A percentile compares a stretch with the other conserved stretches of the same genome.
Evolutionary conservation across 179 eudicot genomes (phyloP).

Genomic region (Vitellaria paradoxa): DNA sequence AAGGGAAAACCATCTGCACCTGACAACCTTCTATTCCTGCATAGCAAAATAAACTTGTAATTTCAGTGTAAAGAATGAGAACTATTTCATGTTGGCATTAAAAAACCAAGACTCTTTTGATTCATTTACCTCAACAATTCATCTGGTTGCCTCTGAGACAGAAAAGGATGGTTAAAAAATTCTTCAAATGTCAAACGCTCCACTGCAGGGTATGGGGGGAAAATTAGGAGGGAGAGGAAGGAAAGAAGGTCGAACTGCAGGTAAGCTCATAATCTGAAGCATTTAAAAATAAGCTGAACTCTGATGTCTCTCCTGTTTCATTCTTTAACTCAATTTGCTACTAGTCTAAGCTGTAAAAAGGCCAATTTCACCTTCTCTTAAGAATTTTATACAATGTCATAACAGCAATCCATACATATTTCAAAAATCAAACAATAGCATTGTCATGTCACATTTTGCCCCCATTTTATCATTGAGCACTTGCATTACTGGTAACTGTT

Average conservation of each 20-base stretch:
- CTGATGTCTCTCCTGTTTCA: constrained; percentile 2
- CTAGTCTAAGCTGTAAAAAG: background rate
- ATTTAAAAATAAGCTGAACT: constrained; percentile 7
- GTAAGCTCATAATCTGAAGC: background rate
- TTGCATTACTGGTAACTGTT: background rate
- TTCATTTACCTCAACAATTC: constrained; percentile 51
- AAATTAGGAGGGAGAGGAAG: background rate
- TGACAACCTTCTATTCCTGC: constrained; percentile 40
- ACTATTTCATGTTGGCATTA: background rate
- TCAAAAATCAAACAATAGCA: constrained; percentile 1
- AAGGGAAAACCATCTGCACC: constrained; percentile 39
- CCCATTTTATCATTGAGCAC: background rate
- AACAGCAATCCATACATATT: background rate
- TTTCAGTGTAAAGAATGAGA: background rate
- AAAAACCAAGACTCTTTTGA: background rate
- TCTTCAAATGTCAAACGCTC: constrained; percentile 95
- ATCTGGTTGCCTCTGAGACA: constrained; percentile 44
- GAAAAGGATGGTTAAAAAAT: constrained; percentile 90
- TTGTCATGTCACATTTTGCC: background rate
- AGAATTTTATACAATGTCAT: background rate
- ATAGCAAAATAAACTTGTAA: constrained; percentile 11
- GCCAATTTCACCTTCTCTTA: background rate
- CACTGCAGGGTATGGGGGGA: constrained; percentile 39
- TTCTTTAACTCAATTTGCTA: background rate
- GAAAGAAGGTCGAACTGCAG: constrained; percentile 1